Conservation (phyloP, 129 eudicot genomes). For the Rutidosis leptorrhynchoides region DNA sequence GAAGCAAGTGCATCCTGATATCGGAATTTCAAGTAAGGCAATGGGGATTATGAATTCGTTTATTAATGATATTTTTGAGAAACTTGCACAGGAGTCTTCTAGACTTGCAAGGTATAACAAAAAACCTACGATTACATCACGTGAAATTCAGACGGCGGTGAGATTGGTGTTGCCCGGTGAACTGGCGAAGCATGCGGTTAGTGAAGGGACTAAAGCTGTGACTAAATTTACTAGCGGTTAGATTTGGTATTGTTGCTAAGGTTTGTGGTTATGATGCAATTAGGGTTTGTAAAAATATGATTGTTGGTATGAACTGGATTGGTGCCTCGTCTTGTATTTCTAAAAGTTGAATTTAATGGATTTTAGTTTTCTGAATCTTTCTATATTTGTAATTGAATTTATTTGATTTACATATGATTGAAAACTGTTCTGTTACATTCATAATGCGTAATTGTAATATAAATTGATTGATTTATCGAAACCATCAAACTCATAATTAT, state of each 20-base stretch:
- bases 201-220: slow-evolving; percentile 47
- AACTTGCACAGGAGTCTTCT: slow-evolving; percentile 42
- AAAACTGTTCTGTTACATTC: no score
- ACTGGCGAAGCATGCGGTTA: slow-evolving; percentile 52
- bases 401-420: no score
- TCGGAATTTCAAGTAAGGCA: slow-evolving; percentile 46
- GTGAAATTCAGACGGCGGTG: slow-evolving; percentile 61
- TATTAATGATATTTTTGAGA: slow-evolving; percentile 46
- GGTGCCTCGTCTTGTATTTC: background rate
- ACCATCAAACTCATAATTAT: no score
- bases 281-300: slow-evolving; percentile 18
- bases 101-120: slow-evolving; percentile 52
- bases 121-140: slow-evolving; percentile 50
- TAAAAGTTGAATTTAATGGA: background rate
- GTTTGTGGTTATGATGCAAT: background rate
- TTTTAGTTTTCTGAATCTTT: no score
- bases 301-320: slow-evolving; percentile 13
- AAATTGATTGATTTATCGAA: no score
- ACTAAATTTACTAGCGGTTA: slow-evolving; percentile 48
- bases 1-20: slow-evolving; percentile 48
- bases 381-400: no score
- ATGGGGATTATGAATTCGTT: slow-evolving; percentile 49
- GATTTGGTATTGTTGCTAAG: slow-evolving; percentile 19
- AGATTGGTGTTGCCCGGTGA: slow-evolving; percentile 56
- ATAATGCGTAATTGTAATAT: no score